Percentiles rank a stretch among this genome's conserved stretches.
phyloP scores from a whole-genome alignment of 768 basidiomycete genomes.

The Suillus placidus region DNA sequence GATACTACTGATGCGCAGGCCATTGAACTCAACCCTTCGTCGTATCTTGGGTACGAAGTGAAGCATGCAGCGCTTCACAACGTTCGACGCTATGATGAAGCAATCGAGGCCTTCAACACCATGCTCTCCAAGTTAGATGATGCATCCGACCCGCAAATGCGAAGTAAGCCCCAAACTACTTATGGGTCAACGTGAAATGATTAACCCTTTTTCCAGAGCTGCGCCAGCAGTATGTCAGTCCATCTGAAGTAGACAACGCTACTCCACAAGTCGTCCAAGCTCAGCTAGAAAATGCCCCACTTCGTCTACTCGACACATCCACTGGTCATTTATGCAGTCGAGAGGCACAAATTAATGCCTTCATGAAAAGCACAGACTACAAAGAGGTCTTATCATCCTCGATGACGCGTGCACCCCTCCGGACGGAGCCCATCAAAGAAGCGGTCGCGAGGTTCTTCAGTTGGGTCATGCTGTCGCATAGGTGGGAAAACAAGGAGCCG shows the following conservation, averaged over 20 bases:
- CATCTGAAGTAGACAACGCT: neutral
- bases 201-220: neutral
- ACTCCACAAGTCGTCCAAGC: neutral
- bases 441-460: neutral
- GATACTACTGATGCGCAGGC: neutral
- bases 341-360: neutral
- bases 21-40: neutral
- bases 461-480: neutral
- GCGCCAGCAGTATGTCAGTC: neutral
- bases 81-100: neutral
- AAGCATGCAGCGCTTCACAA: neutral
- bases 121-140: neutral
- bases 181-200: neutral
- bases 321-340: neutral
- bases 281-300: neutral
- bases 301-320: neutral
- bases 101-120: neutral
- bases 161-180: neutral
- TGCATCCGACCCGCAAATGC: neutral
- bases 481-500: neutral
- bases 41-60: neutral
- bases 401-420: neutral
- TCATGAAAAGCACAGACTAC: neutral
- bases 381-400: neutral
- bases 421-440: neutral